Percentiles rank a stretch among this genome's conserved stretches.
phyloP scores from a whole-genome alignment of 108 stramenopile genomes.

The Bacterosira constricta region DNA sequence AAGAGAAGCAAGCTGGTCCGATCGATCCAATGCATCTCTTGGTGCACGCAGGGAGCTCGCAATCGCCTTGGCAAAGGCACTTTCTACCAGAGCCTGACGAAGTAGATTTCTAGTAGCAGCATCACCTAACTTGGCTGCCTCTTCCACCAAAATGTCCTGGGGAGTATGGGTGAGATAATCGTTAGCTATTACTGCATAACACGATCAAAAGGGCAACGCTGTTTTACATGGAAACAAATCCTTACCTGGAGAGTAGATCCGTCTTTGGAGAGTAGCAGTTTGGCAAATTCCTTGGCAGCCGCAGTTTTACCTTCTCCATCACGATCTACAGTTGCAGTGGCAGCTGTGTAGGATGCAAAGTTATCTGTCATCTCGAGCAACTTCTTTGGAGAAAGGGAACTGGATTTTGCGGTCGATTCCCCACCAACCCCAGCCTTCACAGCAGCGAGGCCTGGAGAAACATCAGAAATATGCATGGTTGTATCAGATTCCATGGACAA shows the following conservation, averaged over 20 bases:
- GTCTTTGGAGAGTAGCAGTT: conserved; percentile 69
- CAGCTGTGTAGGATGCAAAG: conserved; percentile 83
- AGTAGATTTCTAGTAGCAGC: conserved; percentile 64
- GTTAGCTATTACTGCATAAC: too few species aligned
- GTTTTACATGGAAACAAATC: too few species aligned
- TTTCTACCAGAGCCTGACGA: conserved; percentile 63
- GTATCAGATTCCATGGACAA: conserved; percentile 49
- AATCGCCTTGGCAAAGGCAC: conserved; percentile 58
- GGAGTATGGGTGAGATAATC: too few species aligned
- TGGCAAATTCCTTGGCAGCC: conserved; percentile 69
- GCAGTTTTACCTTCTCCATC: conserved; percentile 64
- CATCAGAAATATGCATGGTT: background rate
- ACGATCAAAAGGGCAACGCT: too few species aligned
- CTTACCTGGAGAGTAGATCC: conserved; percentile 69
- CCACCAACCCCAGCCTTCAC: conserved; percentile 49
- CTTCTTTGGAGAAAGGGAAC: conserved; percentile 61
- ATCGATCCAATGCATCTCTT: conserved; percentile 54
- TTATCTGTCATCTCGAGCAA: conserved; percentile 84
- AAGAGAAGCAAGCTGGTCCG: conserved; percentile 31
- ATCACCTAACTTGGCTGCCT: conserved; percentile 74
- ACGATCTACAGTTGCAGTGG: conserved; percentile 71
- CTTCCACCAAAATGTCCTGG: conserved; percentile 80
- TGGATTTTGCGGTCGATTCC: conserved; percentile 1
- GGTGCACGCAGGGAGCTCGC: conserved; percentile 55
- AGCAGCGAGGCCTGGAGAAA: conserved; percentile 37